Base-by-base conservation (phyloP, 148 eudicot genomes). In the Linanthus parryae region DNA sequence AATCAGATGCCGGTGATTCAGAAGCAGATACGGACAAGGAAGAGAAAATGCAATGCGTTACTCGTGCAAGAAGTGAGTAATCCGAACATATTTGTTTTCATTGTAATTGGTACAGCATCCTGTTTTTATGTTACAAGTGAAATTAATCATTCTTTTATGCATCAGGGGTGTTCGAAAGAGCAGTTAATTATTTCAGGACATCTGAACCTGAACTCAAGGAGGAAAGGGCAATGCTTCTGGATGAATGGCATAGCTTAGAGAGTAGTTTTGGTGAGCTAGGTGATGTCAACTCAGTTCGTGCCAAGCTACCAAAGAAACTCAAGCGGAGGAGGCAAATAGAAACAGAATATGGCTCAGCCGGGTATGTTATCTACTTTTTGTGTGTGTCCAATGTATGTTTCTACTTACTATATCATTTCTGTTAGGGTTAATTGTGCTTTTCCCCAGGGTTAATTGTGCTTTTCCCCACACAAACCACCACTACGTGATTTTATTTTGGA, bases 191-290 rank as follows among this genome's bases (percentile, higher is more conserved):
- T 43, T 76, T 66, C 54, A 64, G 91, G 64, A 80, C 81, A 26
- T 74, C 88, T 36, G 90, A 94, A 7, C 90, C 96, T 20, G 98
- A 87, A 46, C 54, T 84, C 64, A 92, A 90, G 62, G 96, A 87
- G 48, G 98, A 87, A 62, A 73, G 96, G 56, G 94, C 96, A 22
- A 87, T 87, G 98, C 78, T 92, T 33, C 57, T 92, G 59, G 90
- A 92, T 22, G 96, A 81, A 39, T 92, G 98, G 98, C 33, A 79
- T 21, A 69, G 75, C 28, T 53, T 73, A 69, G 94, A 92, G 62
- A 77, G 57, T 41, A 68, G 71, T 18, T 84, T 84, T 54, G 87
- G 82, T 18, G 85, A 79, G 50, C 70, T 91, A 40, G 98, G 98
- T 7, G 82, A 92, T 66, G 71, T 67, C 16, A 44, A 59, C 47